Percentiles rank a stretch among this genome's conserved stretches.
phyloP scores from a whole-genome alignment of 441 rosid genomes.

The Rhodomyrtus psidioides region DNA sequence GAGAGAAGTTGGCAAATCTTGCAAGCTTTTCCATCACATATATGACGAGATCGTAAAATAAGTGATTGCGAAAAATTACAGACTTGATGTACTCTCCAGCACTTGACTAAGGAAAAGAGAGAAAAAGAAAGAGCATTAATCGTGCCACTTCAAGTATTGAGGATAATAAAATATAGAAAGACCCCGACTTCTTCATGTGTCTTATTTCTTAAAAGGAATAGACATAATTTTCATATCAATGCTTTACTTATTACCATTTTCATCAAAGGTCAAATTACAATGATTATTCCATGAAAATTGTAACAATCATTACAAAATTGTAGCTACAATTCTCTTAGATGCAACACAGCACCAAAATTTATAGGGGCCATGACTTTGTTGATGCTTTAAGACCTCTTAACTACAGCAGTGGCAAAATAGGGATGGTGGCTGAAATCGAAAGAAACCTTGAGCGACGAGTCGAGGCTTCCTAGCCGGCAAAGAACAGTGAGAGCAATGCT shows the following conservation, averaged over 20 bases:
- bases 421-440: conserved; percentile 91
- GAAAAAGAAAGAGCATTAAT: not conserved
- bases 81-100: not conserved
- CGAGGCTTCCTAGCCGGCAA: conserved; percentile 42
- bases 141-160: not conserved
- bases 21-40: not conserved
- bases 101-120: not conserved
- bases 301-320: not conserved
- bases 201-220: not conserved
- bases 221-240: not conserved
- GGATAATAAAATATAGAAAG: not conserved
- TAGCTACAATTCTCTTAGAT: not conserved
- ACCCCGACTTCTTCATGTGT: not conserved
- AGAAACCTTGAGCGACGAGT: conserved; percentile 74
- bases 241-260: not conserved
- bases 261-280: conserved; percentile 8
- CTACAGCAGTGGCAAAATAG: conserved; percentile 81
- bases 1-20: not conserved
- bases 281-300: not conserved
- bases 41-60: not conserved
- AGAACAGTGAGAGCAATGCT: conserved; percentile 62
- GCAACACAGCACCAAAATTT: conserved; percentile 27
- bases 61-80: not conserved
- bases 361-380: not conserved
- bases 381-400: conserved; percentile 65